phyloP scores from a whole-genome alignment of 2,329 filamentous ascomycete genomes.

The Epichloe gansuensis region DNA sequence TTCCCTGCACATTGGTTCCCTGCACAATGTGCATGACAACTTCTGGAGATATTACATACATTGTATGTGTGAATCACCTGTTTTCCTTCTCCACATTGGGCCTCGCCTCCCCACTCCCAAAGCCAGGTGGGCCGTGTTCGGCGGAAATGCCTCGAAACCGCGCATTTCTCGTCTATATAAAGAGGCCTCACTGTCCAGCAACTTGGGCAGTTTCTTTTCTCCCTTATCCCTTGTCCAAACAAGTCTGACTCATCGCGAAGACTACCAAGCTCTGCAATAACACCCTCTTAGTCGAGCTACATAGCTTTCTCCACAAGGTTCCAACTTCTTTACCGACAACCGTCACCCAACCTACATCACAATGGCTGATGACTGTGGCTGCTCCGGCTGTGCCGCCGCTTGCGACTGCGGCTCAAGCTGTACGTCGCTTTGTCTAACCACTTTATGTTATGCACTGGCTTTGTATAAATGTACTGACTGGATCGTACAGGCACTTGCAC shows the following conservation, averaged over 20 bases:
- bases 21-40: background rate
- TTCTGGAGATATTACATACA: background rate
- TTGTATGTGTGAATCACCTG: too few relatives aligned
- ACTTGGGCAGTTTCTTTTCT: background rate
- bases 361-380: slow-evolving; percentile 26
- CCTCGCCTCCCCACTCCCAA: background rate
- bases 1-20: background rate
- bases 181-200: slow-evolving; percentile 9
- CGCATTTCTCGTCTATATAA: slow-evolving; percentile 14
- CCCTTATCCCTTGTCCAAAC: slow-evolving; percentile 2
- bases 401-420: slow-evolving; percentile 26
- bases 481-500: slow-evolving; percentile 19
- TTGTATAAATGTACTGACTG: background rate
- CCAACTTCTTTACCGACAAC: background rate
- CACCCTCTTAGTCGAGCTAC: too few relatives aligned
- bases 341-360: slow-evolving; percentile 1
- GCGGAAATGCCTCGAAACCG: slow-evolving; percentile 1
- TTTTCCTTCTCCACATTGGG: background rate
- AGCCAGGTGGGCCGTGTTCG: background rate
- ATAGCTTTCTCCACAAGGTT: too few relatives aligned
- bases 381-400: slow-evolving; percentile 19
- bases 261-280: too few relatives aligned
- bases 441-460: too few relatives aligned
- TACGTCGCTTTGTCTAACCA: slow-evolving; percentile 10
- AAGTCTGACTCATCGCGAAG: slow-evolving; percentile 5